Percentiles rank a stretch among this genome's conserved stretches.
Evolutionary conservation across 345 rosid species (phyloP).

Genomic region (Capsella bursapastoris): DNA sequence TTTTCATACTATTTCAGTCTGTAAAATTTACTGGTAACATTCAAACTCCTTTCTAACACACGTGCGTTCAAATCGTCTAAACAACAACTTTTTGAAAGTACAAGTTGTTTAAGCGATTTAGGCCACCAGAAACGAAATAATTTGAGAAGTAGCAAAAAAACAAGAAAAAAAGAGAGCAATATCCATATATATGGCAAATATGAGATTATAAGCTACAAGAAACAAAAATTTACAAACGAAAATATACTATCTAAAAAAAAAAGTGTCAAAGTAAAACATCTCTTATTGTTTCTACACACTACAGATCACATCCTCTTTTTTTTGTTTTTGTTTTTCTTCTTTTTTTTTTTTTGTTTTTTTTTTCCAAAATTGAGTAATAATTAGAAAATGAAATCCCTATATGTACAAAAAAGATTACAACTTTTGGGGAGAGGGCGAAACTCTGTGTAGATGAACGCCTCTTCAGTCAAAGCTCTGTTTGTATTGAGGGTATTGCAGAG

Average conservation of each 20-base stretch:
- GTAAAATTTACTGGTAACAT: no score
- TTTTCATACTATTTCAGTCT: no score
- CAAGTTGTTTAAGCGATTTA: neutral
- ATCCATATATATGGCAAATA: neutral
- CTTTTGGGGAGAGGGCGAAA: conserved; percentile 38
- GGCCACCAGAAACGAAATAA: neutral
- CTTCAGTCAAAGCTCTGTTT: conserved; percentile 40
- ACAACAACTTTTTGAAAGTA: no score
- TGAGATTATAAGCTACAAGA: neutral
- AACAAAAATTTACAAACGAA: conserved; percentile 24
- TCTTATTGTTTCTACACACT: conserved; percentile 56
- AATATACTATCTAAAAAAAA: conserved; percentile 13
- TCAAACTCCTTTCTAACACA: no score
- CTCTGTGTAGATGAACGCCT: conserved; percentile 37
- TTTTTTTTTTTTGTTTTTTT: neutral
- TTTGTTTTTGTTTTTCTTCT: neutral
- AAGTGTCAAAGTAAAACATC: conserved; percentile 34
- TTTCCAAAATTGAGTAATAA: conserved; percentile 11
- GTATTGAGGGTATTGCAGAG: neutral
- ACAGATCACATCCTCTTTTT: neutral
- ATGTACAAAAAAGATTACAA: conserved; percentile 32
- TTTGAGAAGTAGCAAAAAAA: neutral
- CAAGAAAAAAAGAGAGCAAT: neutral
- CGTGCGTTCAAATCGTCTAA: no score
- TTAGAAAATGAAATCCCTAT: conserved; percentile 35